Conservation (phyloP, 345 rosid species). For the Gynandropsis gynandra region DNA sequence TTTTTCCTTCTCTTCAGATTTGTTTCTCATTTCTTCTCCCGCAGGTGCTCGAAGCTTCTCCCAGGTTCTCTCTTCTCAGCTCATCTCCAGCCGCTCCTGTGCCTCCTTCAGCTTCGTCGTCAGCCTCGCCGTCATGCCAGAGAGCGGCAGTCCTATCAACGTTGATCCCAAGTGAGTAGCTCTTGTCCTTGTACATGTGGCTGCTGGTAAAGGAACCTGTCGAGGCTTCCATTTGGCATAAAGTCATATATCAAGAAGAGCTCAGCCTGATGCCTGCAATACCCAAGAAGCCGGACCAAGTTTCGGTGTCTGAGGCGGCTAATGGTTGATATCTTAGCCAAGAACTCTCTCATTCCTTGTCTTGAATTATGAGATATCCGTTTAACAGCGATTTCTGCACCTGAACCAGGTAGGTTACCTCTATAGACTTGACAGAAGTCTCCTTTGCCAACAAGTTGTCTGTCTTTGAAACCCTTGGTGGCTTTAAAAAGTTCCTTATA, state of each 20-base stretch:
- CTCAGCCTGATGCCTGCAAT: constrained; percentile 34
- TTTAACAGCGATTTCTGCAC: constrained; percentile 45
- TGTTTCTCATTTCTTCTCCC: no score
- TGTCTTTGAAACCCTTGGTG: constrained; percentile 41
- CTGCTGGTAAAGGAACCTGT: constrained; percentile 27
- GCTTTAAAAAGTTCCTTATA: constrained; percentile 39
- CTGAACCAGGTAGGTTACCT: constrained; percentile 37
- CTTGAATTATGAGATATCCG: constrained; percentile 42
- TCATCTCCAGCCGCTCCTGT: no score
- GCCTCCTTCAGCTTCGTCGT: no score
- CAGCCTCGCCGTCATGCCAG: no score
- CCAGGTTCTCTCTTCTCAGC: no score
- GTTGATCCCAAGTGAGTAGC: constrained; percentile 35
- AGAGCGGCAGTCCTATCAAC: no score
- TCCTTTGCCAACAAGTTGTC: constrained; percentile 41
- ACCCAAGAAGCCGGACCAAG: constrained; percentile 37
- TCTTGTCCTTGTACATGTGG: constrained; percentile 5
- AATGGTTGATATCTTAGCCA: constrained; percentile 43
- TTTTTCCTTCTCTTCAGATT: no score
- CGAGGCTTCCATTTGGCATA: constrained; percentile 51
- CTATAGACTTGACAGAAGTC: constrained; percentile 50
- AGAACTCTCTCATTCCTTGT: constrained; percentile 49
- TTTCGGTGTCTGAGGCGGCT: constrained; percentile 34
- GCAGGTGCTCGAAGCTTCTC: no score
- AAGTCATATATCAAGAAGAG: constrained; percentile 42